Conservation (phyloP, 306 rosid genomes). For the Cajanus cajan region DNA sequence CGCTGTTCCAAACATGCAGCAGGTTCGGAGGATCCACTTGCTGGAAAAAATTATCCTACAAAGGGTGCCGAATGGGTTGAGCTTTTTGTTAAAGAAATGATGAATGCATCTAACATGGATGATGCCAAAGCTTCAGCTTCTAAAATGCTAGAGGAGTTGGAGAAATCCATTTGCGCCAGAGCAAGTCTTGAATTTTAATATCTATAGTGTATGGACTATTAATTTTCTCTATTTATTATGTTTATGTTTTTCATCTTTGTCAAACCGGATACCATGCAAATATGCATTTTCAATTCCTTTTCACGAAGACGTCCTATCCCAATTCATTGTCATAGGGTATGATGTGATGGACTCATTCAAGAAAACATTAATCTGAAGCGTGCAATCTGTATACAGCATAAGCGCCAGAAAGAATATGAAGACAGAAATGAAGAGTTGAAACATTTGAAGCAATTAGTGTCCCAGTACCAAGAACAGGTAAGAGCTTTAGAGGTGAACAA, state of each 20-base stretch:
- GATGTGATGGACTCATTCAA: slow-evolving; percentile 40
- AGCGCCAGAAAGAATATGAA: slow-evolving; percentile 69
- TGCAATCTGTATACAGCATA: slow-evolving; percentile 75
- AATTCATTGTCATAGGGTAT: neutral
- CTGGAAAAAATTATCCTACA: slow-evolving; percentile 40
- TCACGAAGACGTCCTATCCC: neutral
- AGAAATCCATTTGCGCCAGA: slow-evolving; percentile 63
- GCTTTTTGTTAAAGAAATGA: slow-evolving; percentile 74
- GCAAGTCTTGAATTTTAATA: no score
- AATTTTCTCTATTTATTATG: neutral
- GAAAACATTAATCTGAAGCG: slow-evolving; percentile 74
- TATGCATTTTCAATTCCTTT: neutral
- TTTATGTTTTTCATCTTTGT: neutral
- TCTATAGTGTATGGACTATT: no score
- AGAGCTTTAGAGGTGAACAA: slow-evolving; percentile 90
- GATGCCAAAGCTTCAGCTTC: slow-evolving; percentile 86
- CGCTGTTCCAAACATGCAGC: slow-evolving; percentile 70
- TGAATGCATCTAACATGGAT: slow-evolving; percentile 69
- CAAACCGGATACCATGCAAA: neutral
- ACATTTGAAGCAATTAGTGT: slow-evolving; percentile 69
- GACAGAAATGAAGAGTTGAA: slow-evolving; percentile 64
- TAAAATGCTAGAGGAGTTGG: slow-evolving; percentile 68
- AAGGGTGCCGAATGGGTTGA: slow-evolving; percentile 88
- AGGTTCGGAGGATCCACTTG: slow-evolving; percentile 36
- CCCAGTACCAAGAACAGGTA: slow-evolving; percentile 79